Evolutionary conservation across 1,139 yeast species (phyloP), one percentile per base, ranked within the genome.

Genomic region (Ogataea hybrid): DNA sequence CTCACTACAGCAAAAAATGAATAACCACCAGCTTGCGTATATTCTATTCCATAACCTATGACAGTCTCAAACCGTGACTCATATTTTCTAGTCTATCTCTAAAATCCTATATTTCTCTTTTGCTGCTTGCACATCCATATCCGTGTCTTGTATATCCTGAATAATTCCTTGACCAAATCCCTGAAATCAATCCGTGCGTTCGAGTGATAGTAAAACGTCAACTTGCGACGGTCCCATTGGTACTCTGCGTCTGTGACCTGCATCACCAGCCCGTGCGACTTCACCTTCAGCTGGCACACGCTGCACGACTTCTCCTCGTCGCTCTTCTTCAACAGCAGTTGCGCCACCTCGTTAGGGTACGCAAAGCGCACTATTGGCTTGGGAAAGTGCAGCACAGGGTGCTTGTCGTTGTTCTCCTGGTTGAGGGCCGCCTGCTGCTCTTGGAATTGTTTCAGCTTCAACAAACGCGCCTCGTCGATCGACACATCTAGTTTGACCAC

Each of bases 41-140:
- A 33, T 23, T 39, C 35, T 33, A 33, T 33, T 25, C 36, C 39
- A 30, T 35, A 39, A 11, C 39, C 39, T 21, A 34, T 23, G 27
- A 18, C 31, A 23, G 18, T 15, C 6, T 28, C n/a, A 28, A 9
- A 20, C 31, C 31, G 31, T 28, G 20, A 28, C 17, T 28, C 31
- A 15, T 34, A 11, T 25, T 16, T 30, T 25, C 28, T 35, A 23
- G 22, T 33, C 39, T 32, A 36, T 36, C 14, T 35, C 34, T 27
- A 12, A 35, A 28, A 14, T 40, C 37, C 27, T 15, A 25, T 23
- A 27, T 15, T n/a, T 36, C 35, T 28, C 23, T 33, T 33, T 33
- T 51, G 51, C 87, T 3, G 97, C 95, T 59, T 59, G 68, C 97
- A 90, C 73, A 90, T 77, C 98, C 98, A 94, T 56, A 92, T 92